phyloP scores from a whole-genome alignment of 2,329 filamentous ascomycete genomes.

The Aspergillus sp. region DNA sequence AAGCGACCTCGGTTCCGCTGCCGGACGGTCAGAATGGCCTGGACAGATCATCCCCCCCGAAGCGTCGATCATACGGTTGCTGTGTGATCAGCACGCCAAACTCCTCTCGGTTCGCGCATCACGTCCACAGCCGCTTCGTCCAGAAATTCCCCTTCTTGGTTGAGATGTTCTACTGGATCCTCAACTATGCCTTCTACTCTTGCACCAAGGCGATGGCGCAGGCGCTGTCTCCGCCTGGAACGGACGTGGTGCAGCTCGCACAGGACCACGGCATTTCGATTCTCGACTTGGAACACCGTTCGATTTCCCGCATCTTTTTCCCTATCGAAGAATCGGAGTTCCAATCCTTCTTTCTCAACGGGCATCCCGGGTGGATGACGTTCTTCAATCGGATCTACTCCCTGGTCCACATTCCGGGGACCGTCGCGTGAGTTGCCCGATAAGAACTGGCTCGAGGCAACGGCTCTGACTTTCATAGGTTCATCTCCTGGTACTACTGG shows the following conservation, averaged over 20 bases:
- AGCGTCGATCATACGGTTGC: constrained; percentile 45
- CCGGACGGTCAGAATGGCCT: constrained; percentile 25
- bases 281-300: constrained; percentile 45
- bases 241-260: constrained; percentile 49
- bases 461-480: constrained; percentile 23
- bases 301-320: constrained; percentile 41
- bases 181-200: constrained; percentile 65
- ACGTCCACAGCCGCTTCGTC: constrained; percentile 62
- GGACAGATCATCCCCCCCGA: constrained; percentile 13
- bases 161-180: constrained; percentile 73
- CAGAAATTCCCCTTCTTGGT: constrained; percentile 69
- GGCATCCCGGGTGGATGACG: constrained; percentile 44
- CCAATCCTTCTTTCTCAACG: constrained; percentile 46
- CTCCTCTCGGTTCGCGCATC: constrained; percentile 59
- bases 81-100: constrained; percentile 55
- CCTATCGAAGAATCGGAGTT: constrained; percentile 45
- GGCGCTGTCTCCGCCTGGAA: constrained; percentile 51
- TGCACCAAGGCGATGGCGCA: constrained; percentile 57
- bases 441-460: not conserved
- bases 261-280: constrained; percentile 47
- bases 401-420: constrained; percentile 53
- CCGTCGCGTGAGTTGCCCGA: constrained; percentile 47
- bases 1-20: constrained; percentile 1
- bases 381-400: constrained; percentile 52
- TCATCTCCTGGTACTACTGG: constrained; percentile 45